Evolutionary conservation across 495 filamentous ascomycete genomes (phyloP).

Genomic region (Viridothelium virens): DNA sequence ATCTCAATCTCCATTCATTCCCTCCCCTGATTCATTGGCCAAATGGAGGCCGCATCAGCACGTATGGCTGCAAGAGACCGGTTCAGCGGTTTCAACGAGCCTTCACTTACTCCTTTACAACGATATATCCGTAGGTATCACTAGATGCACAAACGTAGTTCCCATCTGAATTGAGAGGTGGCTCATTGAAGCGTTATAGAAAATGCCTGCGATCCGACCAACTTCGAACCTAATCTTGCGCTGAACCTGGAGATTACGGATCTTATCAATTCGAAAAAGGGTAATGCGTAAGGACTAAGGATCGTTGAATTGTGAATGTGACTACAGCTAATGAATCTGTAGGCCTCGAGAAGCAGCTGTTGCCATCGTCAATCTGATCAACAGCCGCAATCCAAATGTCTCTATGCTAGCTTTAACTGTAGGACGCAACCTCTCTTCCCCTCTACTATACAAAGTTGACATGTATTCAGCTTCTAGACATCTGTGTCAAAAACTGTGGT

Average conservation of each 20-base stretch:
- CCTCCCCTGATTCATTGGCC: background rate
- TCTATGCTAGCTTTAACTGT: constrained; percentile 70
- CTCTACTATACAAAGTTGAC: constrained; percentile 21
- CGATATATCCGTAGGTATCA: constrained; percentile 70
- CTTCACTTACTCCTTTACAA: constrained; percentile 75
- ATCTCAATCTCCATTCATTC: background rate
- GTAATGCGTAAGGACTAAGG: constrained; percentile 59
- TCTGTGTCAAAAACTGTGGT: constrained; percentile 99
- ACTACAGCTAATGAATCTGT: background rate
- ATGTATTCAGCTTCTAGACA: constrained; percentile 73
- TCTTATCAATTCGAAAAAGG: constrained; percentile 95
- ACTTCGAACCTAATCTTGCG: constrained; percentile 95
- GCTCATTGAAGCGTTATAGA: constrained; percentile 40
- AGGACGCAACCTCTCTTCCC: constrained; percentile 11
- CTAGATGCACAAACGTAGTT: background rate
- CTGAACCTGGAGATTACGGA: constrained; percentile 95
- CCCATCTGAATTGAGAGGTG: background rate
- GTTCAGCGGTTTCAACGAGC: constrained; percentile 74
- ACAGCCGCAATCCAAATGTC: constrained; percentile 93
- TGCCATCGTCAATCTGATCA: constrained; percentile 88
- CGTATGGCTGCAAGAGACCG: constrained; percentile 93
- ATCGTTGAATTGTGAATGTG: constrained; percentile 8
- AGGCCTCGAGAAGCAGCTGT: constrained; percentile 91
- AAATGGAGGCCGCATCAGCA: constrained; percentile 88
- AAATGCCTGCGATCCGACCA: constrained; percentile 88